These are phyloP conservation scores for Colletotrichum musae DNA, from an alignment of 2,329 filamentous ascomycete species.

Conservation along the genomic window DNA sequence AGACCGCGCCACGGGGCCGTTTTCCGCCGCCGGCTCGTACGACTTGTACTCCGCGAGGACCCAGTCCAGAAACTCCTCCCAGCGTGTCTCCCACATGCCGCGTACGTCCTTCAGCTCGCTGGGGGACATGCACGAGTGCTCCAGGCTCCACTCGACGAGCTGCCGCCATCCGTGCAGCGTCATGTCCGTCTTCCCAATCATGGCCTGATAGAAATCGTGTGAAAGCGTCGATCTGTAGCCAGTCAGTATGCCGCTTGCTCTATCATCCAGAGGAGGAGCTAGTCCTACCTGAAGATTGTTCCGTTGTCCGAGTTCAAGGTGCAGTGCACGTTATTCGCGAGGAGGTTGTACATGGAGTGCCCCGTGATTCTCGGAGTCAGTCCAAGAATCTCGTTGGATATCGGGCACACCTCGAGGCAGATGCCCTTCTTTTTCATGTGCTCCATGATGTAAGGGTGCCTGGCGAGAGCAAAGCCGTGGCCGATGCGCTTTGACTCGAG, in stretches of 20 bases:
- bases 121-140: conserved; percentile 69
- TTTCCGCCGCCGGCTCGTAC: not conserved
- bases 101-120: conserved; percentile 56
- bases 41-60: conserved; percentile 60
- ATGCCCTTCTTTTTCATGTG: conserved; percentile 74
- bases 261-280: not conserved
- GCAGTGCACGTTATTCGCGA: conserved; percentile 82
- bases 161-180: conserved; percentile 80
- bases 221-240: conserved; percentile 74
- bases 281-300: conserved; percentile 75
- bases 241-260: conserved; percentile 27
- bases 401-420: conserved; percentile 83
- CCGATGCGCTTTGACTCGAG: conserved; percentile 79
- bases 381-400: conserved; percentile 82
- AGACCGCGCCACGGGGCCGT: not conserved
- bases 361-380: conserved; percentile 76
- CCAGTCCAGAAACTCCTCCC: conserved; percentile 71
- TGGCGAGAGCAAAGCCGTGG: conserved; percentile 79
- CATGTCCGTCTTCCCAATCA: conserved; percentile 78
- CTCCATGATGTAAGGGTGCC: conserved; percentile 77
- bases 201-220: conserved; percentile 83
- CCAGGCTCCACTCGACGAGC: conserved; percentile 73
- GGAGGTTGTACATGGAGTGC: conserved; percentile 76
- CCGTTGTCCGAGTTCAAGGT: conserved; percentile 83
- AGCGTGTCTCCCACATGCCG: conserved; percentile 66